Conservation (phyloP, 129 eudicot genomes). For the Gnaphalium uliginosum region DNA sequence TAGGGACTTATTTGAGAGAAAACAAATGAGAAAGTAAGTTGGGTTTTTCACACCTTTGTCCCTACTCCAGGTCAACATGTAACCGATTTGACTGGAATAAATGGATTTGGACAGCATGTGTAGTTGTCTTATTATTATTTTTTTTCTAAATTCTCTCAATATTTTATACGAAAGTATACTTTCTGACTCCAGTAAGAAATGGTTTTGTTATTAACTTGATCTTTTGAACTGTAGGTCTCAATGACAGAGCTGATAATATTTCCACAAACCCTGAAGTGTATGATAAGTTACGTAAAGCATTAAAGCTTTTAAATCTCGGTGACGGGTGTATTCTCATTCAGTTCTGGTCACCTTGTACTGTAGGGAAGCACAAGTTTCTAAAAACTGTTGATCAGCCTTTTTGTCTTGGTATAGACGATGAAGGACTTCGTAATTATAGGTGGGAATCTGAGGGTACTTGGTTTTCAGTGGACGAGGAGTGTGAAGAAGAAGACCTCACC, state of each 20-base stretch:
- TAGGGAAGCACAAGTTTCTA: background rate
- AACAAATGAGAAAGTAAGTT: background rate
- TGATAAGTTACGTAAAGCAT: background rate
- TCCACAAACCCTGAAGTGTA: background rate
- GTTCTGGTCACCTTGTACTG: background rate
- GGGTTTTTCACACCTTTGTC: background rate
- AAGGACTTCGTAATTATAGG: slow-evolving; percentile 8
- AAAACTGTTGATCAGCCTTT: slow-evolving; percentile 1
- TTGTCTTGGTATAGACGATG: background rate
- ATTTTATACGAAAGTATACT: background rate
- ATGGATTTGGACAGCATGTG: background rate
- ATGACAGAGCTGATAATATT: background rate
- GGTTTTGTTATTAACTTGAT: background rate
- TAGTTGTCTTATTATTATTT: no score
- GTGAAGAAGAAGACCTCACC: background rate
- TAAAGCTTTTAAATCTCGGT: background rate
- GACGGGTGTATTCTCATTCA: background rate
- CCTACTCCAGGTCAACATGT: no score
- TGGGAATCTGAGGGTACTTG: background rate
- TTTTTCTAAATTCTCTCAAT: no score
- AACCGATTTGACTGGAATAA: background rate
- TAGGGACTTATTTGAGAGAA: background rate
- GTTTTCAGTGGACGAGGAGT: slow-evolving; percentile 1
- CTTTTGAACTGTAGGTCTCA: background rate
- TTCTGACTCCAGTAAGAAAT: background rate